phyloP scores from a whole-genome alignment of 1,284 basidiomycete species.

The Neolentinus lepideus region DNA sequence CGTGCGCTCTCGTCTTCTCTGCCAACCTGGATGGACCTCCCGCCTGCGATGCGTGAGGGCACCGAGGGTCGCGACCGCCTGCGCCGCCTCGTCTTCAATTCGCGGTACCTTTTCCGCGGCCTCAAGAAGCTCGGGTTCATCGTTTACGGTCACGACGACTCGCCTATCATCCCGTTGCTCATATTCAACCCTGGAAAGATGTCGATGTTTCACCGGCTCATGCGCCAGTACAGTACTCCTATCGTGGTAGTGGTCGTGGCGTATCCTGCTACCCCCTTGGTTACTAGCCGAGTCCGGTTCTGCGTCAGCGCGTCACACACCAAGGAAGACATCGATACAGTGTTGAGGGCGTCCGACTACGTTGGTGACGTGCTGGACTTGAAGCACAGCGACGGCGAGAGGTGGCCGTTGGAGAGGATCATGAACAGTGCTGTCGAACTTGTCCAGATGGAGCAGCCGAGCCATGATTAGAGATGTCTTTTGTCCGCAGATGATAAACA shows the following conservation, averaged over 20 bases:
- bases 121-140: constrained; percentile 95
- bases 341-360: constrained; percentile 89
- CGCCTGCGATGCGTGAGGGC: constrained; percentile 67
- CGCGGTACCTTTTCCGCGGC: constrained; percentile 85
- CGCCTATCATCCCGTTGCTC: constrained; percentile 90
- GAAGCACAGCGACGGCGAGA: constrained; percentile 70
- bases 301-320: constrained; percentile 95
- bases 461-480: background rate
- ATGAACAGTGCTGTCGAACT: constrained; percentile 73
- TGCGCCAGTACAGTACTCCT: constrained; percentile 75
- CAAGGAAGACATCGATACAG: constrained; percentile 90
- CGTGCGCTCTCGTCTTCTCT: constrained; percentile 56
- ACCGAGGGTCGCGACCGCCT: constrained; percentile 80
- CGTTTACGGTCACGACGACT: constrained; percentile 88
- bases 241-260: constrained; percentile 88
- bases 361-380: constrained; percentile 84
- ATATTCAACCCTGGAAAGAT: constrained; percentile 95
- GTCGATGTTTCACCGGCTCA: constrained; percentile 83
- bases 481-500: background rate
- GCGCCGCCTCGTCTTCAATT: constrained; percentile 90
- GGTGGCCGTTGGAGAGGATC: constrained; percentile 82
- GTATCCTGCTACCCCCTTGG: constrained; percentile 90
- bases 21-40: constrained; percentile 69
- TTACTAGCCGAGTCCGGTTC: constrained; percentile 88
- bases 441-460: constrained; percentile 36